A percentile compares a stretch with the other conserved stretches of the same genome.
Evolutionary conservation across 495 filamentous ascomycete species (phyloP).

Genomic region (Terfezia claveryi): DNA sequence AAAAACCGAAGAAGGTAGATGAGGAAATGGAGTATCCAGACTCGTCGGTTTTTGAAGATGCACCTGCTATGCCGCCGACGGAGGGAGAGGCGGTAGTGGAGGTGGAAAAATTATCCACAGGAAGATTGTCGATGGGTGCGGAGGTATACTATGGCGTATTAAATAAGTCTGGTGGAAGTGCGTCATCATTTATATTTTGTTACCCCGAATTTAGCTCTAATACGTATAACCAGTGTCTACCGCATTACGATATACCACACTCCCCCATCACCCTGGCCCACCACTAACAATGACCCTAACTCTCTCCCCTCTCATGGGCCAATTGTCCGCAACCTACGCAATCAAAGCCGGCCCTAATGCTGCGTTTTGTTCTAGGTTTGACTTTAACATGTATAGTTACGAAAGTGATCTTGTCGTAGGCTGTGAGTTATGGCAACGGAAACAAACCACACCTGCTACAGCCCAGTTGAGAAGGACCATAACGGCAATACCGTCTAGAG

Average conservation of each 20-base stretch:
- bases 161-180: constrained; percentile 67
- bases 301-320: constrained; percentile 81
- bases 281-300: constrained; percentile 85
- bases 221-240: constrained; percentile 29
- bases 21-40: not conserved
- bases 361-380: constrained; percentile 69
- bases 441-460: too few species aligned
- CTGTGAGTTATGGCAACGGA: constrained; percentile 55
- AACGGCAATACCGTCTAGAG: constrained; percentile 6
- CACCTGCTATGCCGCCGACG: constrained; percentile 10
- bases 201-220: not conserved
- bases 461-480: too few species aligned
- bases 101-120: constrained; percentile 29
- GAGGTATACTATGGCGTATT: constrained; percentile 86
- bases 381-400: constrained; percentile 96
- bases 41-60: not conserved
- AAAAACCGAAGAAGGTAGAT: constrained; percentile 15
- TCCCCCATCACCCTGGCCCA: constrained; percentile 64
- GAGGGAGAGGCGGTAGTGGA: constrained; percentile 16
- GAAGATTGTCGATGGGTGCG: constrained; percentile 59
- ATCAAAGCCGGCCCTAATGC: constrained; percentile 61
- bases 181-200: constrained; percentile 11
- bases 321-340: constrained; percentile 70
- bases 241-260: constrained; percentile 69
- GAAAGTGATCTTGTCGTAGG: constrained; percentile 83